These are phyloP conservation scores for Podospora bellae-mahoneyi DNA, from an alignment of 495 filamentous ascomycete genomes.

Conservation along the genomic window DNA sequence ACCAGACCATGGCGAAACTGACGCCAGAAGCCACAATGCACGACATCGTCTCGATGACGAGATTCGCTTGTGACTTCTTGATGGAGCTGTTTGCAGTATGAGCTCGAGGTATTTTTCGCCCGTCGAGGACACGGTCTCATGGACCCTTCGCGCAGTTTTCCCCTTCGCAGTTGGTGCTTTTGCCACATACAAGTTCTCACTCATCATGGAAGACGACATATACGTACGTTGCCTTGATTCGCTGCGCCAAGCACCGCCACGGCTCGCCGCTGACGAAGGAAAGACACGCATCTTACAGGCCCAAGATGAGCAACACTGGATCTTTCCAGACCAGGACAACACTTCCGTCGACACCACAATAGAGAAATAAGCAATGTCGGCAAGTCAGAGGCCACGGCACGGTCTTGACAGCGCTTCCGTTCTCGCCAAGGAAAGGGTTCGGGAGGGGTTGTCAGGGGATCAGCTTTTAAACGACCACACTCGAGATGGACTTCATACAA, in stretches of 20 bases:
- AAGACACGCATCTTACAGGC: neutral
- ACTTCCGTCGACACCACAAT: neutral
- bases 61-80: slow-evolving; percentile 1
- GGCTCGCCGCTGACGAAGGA: slow-evolving; percentile 7
- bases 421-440: neutral
- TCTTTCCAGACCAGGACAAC: neutral
- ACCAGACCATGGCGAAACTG: neutral
- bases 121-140: neutral
- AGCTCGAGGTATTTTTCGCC: neutral
- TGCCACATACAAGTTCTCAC: neutral
- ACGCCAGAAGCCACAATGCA: slow-evolving; percentile 9
- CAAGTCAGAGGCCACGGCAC: neutral
- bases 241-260: slow-evolving; percentile 1
- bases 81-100: neutral
- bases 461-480: neutral
- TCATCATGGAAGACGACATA: neutral
- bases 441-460: neutral
- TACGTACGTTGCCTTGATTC: neutral
- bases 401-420: neutral
- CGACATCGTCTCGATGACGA: slow-evolving; percentile 4
- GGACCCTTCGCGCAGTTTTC: neutral
- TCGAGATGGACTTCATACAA: neutral
- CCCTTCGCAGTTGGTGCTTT: neutral
- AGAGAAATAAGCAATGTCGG: neutral
- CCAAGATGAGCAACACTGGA: neutral